phyloP scores from a whole-genome alignment of 2,329 filamentous ascomycete genomes.

The Didymella sp. region DNA sequence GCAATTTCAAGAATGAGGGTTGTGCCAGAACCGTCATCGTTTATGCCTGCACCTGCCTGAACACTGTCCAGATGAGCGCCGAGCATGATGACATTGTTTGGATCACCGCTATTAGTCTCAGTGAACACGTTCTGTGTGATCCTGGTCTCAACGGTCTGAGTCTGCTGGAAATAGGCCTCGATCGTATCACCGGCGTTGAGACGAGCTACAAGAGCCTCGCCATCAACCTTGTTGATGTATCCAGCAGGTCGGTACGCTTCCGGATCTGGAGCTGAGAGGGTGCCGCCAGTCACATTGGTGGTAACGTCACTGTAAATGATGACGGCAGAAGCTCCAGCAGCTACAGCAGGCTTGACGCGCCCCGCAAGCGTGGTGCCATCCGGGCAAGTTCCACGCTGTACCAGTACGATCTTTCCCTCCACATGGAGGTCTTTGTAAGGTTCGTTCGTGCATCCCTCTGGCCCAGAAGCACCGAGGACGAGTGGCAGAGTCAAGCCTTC shows the following conservation, averaged over 20 bases:
- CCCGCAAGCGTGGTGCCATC: slow-evolving; percentile 53
- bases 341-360: slow-evolving; percentile 50
- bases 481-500: slow-evolving; percentile 54
- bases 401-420: slow-evolving; percentile 51
- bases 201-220: slow-evolving; percentile 50
- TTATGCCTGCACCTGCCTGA: slow-evolving; percentile 53
- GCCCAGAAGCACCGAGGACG: slow-evolving; percentile 51
- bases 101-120: slow-evolving; percentile 50
- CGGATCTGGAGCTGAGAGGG: slow-evolving; percentile 49
- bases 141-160: slow-evolving; percentile 56
- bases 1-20: slow-evolving; percentile 49
- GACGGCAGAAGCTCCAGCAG: slow-evolving; percentile 52
- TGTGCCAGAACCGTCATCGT: slow-evolving; percentile 52
- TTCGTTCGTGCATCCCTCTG: slow-evolving; percentile 51
- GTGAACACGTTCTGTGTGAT: slow-evolving; percentile 57
- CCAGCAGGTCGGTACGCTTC: slow-evolving; percentile 48
- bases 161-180: slow-evolving; percentile 54
- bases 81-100: slow-evolving; percentile 51
- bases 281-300: slow-evolving; percentile 51
- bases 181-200: slow-evolving; percentile 52
- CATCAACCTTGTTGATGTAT: slow-evolving; percentile 55
- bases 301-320: slow-evolving; percentile 53
- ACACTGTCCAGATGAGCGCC: slow-evolving; percentile 53
- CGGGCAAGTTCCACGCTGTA: slow-evolving; percentile 52
- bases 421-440: slow-evolving; percentile 51